A percentile compares a stretch with the other conserved stretches of the same genome.
phyloP scores from a whole-genome alignment of 345 rosid species.

The Eucalyptus lansdowneana region DNA sequence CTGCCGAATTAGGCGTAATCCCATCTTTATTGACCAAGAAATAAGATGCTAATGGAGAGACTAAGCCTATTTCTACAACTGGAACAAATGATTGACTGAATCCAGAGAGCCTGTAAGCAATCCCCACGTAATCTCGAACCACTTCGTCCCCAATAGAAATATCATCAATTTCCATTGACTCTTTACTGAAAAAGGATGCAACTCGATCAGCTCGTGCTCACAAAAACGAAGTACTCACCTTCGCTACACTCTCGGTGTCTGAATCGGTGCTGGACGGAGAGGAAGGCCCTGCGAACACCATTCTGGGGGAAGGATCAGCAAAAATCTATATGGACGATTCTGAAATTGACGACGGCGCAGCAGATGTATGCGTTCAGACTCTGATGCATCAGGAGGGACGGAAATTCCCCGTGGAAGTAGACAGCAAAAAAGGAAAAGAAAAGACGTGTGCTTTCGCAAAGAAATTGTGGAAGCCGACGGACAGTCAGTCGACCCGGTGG shows the following conservation, averaged over 20 bases:
- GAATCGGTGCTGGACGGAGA: neutral
- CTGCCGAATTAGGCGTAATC: neutral
- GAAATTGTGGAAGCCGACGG: accelerated
- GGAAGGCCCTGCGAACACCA: accelerated
- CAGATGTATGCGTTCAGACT: no score
- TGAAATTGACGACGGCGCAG: no score
- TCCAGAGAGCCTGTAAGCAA: neutral
- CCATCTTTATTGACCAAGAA: neutral
- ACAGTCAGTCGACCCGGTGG: no score
- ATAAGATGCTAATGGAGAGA: neutral
- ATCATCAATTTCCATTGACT: neutral
- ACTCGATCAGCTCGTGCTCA: neutral
- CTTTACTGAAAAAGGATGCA: neutral
- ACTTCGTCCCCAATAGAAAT: neutral
- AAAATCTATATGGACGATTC: neutral
- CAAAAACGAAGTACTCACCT: neutral
- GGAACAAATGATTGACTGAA: neutral
- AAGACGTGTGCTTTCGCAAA: no score
- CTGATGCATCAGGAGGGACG: no score
- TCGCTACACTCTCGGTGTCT: neutral
- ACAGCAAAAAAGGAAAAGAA: no score
- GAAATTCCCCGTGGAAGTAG: no score
- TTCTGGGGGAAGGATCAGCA: neutral
- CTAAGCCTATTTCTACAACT: neutral
- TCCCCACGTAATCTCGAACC: neutral